These are phyloP conservation scores for Tylopilus felleus DNA, from an alignment of 768 basidiomycete genomes.

Conservation along the genomic window DNA sequence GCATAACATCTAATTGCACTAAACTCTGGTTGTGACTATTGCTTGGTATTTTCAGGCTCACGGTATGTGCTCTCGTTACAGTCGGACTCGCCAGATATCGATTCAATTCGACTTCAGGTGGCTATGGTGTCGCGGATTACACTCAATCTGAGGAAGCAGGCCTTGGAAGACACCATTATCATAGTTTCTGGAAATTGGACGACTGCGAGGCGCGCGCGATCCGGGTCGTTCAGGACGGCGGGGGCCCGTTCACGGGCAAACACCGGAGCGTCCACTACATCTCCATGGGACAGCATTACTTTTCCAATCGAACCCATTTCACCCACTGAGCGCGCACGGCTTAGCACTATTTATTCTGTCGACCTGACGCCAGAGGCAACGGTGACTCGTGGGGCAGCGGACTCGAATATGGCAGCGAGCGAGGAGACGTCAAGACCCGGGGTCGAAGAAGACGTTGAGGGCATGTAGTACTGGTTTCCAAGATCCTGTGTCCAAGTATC, in stretches of 20 bases:
- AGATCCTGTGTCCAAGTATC: no score
- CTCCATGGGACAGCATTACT: background rate
- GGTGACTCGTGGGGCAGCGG: background rate
- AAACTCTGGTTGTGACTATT: conserved; percentile 32
- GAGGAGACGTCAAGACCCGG: background rate
- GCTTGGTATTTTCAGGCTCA: conserved; percentile 25
- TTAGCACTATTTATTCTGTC: conserved; percentile 1
- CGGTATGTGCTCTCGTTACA: conserved; percentile 7
- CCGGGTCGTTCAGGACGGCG: background rate
- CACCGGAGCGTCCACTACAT: background rate
- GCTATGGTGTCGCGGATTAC: conserved; percentile 71
- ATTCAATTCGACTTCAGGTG: conserved; percentile 33
- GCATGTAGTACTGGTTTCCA: background rate
- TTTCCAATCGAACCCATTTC: background rate
- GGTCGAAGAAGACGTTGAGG: background rate
- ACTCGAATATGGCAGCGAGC: background rate
- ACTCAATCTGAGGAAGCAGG: conserved; percentile 49
- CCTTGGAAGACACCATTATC: background rate
- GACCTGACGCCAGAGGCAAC: background rate
- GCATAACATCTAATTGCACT: background rate
- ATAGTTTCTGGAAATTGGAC: background rate
- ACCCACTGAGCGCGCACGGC: background rate
- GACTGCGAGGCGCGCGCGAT: background rate
- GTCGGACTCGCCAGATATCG: background rate
- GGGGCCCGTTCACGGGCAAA: background rate